A percentile compares a stretch with the other conserved stretches of the same genome.
phyloP scores from a whole-genome alignment of 2,329 filamentous ascomycete genomes.

The Sarocladiaceae sp. region DNA sequence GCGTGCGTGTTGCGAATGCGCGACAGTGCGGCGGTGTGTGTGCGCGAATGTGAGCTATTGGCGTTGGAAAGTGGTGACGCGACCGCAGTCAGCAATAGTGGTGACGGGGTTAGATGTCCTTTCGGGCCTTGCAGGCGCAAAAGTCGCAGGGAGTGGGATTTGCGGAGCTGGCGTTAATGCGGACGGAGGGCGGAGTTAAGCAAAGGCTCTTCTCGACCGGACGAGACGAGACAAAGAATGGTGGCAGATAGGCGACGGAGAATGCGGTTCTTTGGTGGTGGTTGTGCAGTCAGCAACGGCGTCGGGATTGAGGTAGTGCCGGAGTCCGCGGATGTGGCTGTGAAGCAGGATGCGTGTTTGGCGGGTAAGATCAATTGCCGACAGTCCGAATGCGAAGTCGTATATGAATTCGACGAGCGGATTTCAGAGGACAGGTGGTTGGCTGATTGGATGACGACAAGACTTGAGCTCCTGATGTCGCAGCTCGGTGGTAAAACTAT shows the following conservation, averaged over 20 bases:
- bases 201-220: not conserved
- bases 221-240: not conserved
- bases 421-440: not conserved
- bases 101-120: slow-evolving; percentile 2
- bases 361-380: not conserved
- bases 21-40: not conserved
- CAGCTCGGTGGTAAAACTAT: too few species aligned
- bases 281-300: not conserved
- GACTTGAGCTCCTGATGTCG: too few species aligned
- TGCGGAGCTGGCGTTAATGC: slow-evolving; percentile 1
- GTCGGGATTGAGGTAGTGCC: slow-evolving; percentile 3
- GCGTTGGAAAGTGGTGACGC: not conserved
- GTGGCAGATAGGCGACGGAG: not conserved
- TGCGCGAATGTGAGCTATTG: not conserved
- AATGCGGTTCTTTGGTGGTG: not conserved
- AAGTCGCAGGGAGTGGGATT: not conserved
- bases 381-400: not conserved
- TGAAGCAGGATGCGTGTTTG: not conserved
- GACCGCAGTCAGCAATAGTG: not conserved
- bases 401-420: not conserved
- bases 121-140: not conserved
- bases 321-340: slow-evolving; percentile 6
- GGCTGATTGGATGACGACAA: not conserved
- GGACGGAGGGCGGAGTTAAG: slow-evolving; percentile 4
- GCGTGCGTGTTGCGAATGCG: slow-evolving; percentile 3